A percentile compares a stretch with the other conserved stretches of the same genome.
Evolutionary conservation across 768 basidiomycete genomes (phyloP).

Genomic region (Neoboletus brunneissimus): DNA sequence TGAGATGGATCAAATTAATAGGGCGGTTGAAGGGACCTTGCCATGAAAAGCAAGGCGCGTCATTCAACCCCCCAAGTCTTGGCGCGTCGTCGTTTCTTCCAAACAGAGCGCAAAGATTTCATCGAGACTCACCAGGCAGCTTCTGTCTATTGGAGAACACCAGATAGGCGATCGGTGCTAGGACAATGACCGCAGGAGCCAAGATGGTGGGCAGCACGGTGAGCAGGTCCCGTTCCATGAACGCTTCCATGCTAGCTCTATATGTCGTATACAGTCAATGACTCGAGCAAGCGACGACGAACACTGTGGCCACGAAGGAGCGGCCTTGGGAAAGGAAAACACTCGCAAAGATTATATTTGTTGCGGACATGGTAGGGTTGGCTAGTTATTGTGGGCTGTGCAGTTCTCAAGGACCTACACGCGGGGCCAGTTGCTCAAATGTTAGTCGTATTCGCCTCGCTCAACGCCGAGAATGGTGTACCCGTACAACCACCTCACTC

Average conservation of each 20-base stretch:
- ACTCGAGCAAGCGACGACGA: background rate
- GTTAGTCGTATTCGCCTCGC: background rate
- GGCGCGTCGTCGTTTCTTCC: background rate
- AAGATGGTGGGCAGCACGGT: slow-evolving; percentile 10
- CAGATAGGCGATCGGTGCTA: slow-evolving; percentile 20
- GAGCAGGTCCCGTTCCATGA: slow-evolving; percentile 3
- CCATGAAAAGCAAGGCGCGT: background rate
- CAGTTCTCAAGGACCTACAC: background rate
- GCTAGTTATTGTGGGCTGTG: background rate
- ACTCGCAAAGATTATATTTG: background rate
- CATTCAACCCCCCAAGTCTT: no score
- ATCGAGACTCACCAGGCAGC: slow-evolving; percentile 14
- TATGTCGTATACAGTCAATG: background rate
- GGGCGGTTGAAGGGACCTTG: background rate
- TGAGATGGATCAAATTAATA: slow-evolving; percentile 3
- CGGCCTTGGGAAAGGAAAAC: background rate
- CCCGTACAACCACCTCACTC: background rate
- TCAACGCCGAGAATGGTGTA: background rate
- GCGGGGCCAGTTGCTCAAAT: no score
- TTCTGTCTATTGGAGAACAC: slow-evolving; percentile 1
- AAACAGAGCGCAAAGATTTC: background rate
- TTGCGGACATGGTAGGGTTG: background rate
- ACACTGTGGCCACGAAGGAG: background rate
- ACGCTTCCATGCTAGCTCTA: background rate
- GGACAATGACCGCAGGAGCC: slow-evolving; percentile 5